A percentile compares a stretch with the other conserved stretches of the same genome.
phyloP scores from a whole-genome alignment of 1,284 basidiomycete genomes.

The Neonothopanus nambi region DNA sequence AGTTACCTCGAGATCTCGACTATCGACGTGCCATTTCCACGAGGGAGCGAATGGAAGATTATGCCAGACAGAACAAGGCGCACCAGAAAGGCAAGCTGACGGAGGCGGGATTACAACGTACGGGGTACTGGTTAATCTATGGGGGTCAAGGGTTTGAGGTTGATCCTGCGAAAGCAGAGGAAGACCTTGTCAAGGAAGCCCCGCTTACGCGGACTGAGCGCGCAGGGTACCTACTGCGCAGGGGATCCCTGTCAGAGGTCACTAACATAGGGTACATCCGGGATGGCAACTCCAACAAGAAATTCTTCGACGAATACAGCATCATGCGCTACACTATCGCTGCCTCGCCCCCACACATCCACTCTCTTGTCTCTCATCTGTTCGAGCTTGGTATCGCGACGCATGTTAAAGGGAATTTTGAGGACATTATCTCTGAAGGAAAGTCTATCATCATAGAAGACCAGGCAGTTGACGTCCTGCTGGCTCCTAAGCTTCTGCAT shows the following conservation, averaged over 20 bases:
- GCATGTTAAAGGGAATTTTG: not conserved
- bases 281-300: constrained; percentile 1
- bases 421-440: not conserved
- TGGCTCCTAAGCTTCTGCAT: not conserved
- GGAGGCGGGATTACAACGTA: not conserved
- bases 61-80: not conserved
- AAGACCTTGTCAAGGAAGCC: not conserved
- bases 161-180: not conserved
- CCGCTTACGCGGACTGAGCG: constrained; percentile 1
- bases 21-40: not conserved
- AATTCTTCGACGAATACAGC: constrained; percentile 1
- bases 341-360: not conserved
- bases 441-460: not conserved
- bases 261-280: not conserved
- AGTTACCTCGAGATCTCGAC: not conserved
- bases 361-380: not conserved
- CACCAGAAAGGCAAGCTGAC: not conserved
- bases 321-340: not conserved
- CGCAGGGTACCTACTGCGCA: not conserved
- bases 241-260: not conserved
- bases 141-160: constrained; percentile 3
- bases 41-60: not conserved
- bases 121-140: not conserved
- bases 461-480: not conserved
- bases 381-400: constrained; percentile 5